These are phyloP conservation scores for Neovahlkampfia damariscottae DNA, from an alignment of 78 protist species.

Conservation along the genomic window DNA sequence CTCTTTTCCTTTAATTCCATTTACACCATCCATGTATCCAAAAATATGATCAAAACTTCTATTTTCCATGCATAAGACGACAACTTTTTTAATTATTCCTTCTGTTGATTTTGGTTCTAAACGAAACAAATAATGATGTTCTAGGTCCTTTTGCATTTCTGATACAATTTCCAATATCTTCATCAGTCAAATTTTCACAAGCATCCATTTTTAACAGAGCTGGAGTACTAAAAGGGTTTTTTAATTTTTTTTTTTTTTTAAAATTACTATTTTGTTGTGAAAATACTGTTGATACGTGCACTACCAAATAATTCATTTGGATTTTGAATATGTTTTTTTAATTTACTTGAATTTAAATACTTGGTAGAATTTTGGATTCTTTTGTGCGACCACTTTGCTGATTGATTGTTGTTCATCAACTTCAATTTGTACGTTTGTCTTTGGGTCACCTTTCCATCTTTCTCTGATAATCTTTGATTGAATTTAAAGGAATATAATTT, in stretches of 20 bases:
- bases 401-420: too few relatives aligned
- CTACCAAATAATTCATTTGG: conserved; percentile 51
- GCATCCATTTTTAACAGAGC: conserved; percentile 16
- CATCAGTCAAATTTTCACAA: conserved; percentile 27
- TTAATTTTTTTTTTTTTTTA: too few relatives aligned
- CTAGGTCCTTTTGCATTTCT: conserved; percentile 71
- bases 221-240: too few relatives aligned
- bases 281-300: conserved; percentile 83
- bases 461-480: too few relatives aligned
- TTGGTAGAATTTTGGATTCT: too few relatives aligned
- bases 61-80: conserved; percentile 25
- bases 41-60: conserved; percentile 31
- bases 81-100: conserved; percentile 15
- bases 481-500: too few relatives aligned
- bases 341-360: too few relatives aligned
- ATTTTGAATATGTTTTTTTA: too few relatives aligned
- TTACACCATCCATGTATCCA: conserved; percentile 11
- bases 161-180: conserved; percentile 70
- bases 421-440: too few relatives aligned
- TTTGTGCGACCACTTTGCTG: too few relatives aligned
- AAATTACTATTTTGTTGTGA: conserved; percentile 64
- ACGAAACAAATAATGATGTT: conserved; percentile 75
- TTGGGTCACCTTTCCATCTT: too few relatives aligned
- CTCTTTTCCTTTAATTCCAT: conserved; percentile 11
- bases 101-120: too few relatives aligned